Percentiles rank a stretch among this genome's conserved stretches.
Evolutionary conservation across 1,139 yeast genomes (phyloP).

Genomic region (Lodderomyces theae): DNA sequence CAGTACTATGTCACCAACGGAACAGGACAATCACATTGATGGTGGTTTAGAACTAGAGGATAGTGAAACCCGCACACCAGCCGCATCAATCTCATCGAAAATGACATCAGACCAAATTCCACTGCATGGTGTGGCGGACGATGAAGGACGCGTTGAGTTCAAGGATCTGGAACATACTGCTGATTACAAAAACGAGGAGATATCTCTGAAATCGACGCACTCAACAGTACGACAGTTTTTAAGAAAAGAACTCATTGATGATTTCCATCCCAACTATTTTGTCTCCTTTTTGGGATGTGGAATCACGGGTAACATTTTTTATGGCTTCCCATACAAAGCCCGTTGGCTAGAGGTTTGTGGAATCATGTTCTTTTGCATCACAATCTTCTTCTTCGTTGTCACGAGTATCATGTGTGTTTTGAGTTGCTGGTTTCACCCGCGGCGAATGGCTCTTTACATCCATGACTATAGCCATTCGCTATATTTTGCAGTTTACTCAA

Average conservation of each 20-base stretch:
- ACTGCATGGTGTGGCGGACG: not conserved
- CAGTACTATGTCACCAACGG: not conserved
- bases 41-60: not conserved
- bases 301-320: conserved; percentile 57
- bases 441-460: conserved; percentile 32
- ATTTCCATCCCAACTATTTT: conserved; percentile 52
- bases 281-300: conserved; percentile 82
- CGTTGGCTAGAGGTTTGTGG: conserved; percentile 60
- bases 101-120: not conserved
- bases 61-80: not conserved
- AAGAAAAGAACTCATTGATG: conserved; percentile 10
- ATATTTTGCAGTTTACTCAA: conserved; percentile 72
- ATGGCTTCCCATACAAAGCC: conserved; percentile 62
- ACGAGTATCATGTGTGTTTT: conserved; percentile 23
- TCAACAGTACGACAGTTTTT: conserved; percentile 5
- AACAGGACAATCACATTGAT: not conserved
- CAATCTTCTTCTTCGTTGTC: conserved; percentile 28
- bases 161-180: not conserved
- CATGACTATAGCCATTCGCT: conserved; percentile 48
- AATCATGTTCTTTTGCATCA: conserved; percentile 47
- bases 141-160: not conserved
- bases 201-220: not conserved
- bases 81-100: not conserved
- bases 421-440: conserved; percentile 18
- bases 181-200: not conserved